These are phyloP conservation scores for Dothidotthia symphoricarpi DNA, from an alignment of 2,329 filamentous ascomycete genomes.

Conservation along the genomic window DNA sequence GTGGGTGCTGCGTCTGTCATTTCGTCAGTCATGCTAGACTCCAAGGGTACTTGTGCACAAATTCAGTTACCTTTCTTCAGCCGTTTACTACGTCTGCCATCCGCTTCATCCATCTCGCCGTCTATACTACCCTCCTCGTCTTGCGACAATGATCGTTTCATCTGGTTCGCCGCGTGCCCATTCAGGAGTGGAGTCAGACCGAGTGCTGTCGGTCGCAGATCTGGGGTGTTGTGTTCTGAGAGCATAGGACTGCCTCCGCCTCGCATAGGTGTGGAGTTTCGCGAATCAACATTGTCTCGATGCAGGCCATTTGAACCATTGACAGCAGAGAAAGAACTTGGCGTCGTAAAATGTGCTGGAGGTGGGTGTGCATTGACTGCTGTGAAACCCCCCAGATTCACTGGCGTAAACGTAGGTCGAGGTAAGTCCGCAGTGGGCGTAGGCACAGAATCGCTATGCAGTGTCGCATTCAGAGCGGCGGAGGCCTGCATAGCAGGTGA, in stretches of 20 bases:
- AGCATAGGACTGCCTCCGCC: constrained; percentile 62
- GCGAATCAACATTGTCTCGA: constrained; percentile 52
- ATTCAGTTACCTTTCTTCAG: constrained; percentile 73
- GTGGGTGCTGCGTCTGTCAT: constrained; percentile 62
- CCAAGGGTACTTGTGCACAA: constrained; percentile 24
- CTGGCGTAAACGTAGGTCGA: constrained; percentile 65
- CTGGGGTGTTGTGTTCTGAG: constrained; percentile 64
- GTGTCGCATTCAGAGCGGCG: constrained; percentile 56
- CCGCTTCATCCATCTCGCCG: constrained; percentile 53
- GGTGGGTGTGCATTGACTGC: constrained; percentile 58
- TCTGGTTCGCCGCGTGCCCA: constrained; percentile 53
- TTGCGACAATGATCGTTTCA: constrained; percentile 71
- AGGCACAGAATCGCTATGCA: constrained; percentile 42
- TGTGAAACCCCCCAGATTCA: constrained; percentile 64
- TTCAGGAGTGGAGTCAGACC: constrained; percentile 52
- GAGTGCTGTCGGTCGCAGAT: constrained; percentile 55
- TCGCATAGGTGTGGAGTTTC: constrained; percentile 60
- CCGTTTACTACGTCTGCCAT: constrained; percentile 78
- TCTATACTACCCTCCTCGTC: constrained; percentile 57
- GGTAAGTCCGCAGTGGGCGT: constrained; percentile 55
- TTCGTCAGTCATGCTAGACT: constrained; percentile 21
- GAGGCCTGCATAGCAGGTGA: constrained; percentile 65
- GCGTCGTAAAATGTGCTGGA: constrained; percentile 22
- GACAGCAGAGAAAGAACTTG: constrained; percentile 56
- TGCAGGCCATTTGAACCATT: constrained; percentile 54